phyloP scores from a whole-genome alignment of 768 basidiomycete species.

The Naganishia antarctica region DNA sequence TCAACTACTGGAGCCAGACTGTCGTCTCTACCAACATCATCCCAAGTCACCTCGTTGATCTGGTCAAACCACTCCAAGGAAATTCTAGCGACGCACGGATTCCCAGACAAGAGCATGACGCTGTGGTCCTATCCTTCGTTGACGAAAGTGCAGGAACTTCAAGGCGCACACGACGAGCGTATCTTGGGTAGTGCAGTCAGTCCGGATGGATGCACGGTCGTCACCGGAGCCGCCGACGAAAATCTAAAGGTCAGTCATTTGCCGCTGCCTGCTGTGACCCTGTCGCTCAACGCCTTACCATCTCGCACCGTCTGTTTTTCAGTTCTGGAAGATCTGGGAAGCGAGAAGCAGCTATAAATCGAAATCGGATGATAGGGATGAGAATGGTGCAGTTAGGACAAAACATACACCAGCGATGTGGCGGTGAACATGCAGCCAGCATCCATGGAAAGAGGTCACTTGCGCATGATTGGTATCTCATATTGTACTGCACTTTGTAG shows the following conservation, averaged over 20 bases:
- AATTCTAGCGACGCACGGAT: conserved; percentile 86
- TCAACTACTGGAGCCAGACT: conserved; percentile 74
- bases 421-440: conserved; percentile 1
- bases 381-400: conserved; percentile 23
- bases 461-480: too few relatives aligned
- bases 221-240: conserved; percentile 89
- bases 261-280: too few relatives aligned
- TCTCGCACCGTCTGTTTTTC: neutral
- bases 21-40: conserved; percentile 76
- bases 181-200: conserved; percentile 79
- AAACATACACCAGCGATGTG: conserved; percentile 21
- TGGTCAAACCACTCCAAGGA: conserved; percentile 87
- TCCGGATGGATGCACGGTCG: conserved; percentile 85
- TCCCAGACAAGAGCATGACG: conserved; percentile 57
- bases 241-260: conserved; percentile 64
- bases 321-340: conserved; percentile 68
- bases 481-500: too few relatives aligned
- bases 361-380: conserved; percentile 32
- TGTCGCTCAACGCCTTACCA: too few relatives aligned
- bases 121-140: conserved; percentile 68
- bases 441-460: too few relatives aligned
- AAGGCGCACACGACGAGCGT: conserved; percentile 86
- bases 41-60: conserved; percentile 85
- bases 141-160: conserved; percentile 74
- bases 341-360: conserved; percentile 37